Evolutionary conservation across 306 rosid species (phyloP).

Genomic region (Canavalia gladiata): DNA sequence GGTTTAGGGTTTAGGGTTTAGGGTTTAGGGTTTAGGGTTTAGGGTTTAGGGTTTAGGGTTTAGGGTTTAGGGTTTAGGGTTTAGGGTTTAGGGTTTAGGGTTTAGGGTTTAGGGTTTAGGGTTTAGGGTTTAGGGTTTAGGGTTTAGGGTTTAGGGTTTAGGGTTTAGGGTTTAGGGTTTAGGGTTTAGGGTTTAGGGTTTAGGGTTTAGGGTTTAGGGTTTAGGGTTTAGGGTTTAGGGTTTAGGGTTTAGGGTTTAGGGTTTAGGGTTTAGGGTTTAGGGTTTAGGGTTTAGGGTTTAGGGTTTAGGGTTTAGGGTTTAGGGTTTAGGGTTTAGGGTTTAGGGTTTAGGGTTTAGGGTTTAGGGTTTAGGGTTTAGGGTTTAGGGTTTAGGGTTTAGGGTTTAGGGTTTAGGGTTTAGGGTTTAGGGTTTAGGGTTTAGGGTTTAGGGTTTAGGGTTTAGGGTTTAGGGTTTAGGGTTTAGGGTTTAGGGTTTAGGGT

Average conservation of each 20-base stretch:
- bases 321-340: constrained; percentile 18
- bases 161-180: constrained; percentile 50
- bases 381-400: not conserved
- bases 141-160: constrained; percentile 47
- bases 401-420: constrained; percentile 2
- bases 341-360: constrained; percentile 37
- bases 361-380: constrained; percentile 30
- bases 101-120: constrained; percentile 43
- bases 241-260: too few relatives aligned
- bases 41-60: constrained; percentile 46
- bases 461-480: not conserved
- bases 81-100: constrained; percentile 41
- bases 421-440: constrained; percentile 45
- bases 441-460: constrained; percentile 33
- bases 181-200: constrained; percentile 46
- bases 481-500: not conserved
- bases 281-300: constrained; percentile 45
- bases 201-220: constrained; percentile 48
- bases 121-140: constrained; percentile 47
- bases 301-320: constrained; percentile 33
- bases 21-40: constrained; percentile 37
- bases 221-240: constrained; percentile 24
- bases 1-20: constrained; percentile 19
- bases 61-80: constrained; percentile 47
- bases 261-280: constrained; percentile 17